Evolutionary conservation across 2,329 filamentous ascomycete species (phyloP).

Genomic region (Phymatotrichopsis omnivora): DNA sequence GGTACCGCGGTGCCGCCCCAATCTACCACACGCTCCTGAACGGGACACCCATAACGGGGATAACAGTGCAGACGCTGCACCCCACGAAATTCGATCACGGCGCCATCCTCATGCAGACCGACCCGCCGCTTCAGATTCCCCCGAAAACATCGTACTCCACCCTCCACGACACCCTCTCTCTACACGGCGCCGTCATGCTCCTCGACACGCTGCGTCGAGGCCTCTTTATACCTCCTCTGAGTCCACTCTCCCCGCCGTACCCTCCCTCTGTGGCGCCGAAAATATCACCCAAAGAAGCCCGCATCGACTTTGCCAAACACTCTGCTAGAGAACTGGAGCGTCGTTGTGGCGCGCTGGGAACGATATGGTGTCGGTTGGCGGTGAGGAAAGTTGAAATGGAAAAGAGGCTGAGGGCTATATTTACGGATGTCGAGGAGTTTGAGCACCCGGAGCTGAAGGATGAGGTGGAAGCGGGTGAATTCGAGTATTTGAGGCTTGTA

Average conservation of each 20-base stretch:
- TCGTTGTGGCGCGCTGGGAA: slow-evolving; percentile 16
- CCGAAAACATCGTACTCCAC: slow-evolving; percentile 40
- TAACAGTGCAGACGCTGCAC: slow-evolving; percentile 82
- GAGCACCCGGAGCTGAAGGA: slow-evolving; percentile 5
- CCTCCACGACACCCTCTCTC: slow-evolving; percentile 49
- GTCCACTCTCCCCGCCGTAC: slow-evolving; percentile 32
- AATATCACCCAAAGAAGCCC: slow-evolving; percentile 45
- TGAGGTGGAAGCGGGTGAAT: slow-evolving; percentile 16
- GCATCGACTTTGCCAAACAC: slow-evolving; percentile 12
- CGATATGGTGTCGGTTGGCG: slow-evolving; percentile 23
- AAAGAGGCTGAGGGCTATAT: slow-evolving; percentile 21
- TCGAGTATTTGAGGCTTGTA: slow-evolving; percentile 16
- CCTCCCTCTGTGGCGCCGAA: slow-evolving; percentile 56
- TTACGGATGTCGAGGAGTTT: slow-evolving; percentile 14
- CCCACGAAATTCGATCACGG: slow-evolving; percentile 68
- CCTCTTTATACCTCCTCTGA: slow-evolving; percentile 55
- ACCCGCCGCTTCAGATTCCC: slow-evolving; percentile 43
- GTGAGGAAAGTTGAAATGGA: too few relatives aligned
- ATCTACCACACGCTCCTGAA: slow-evolving; percentile 72
- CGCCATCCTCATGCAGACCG: slow-evolving; percentile 54
- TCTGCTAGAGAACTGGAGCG: slow-evolving; percentile 19
- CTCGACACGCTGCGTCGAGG: slow-evolving; percentile 52
- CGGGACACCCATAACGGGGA: slow-evolving; percentile 52
- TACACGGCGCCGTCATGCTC: slow-evolving; percentile 60
- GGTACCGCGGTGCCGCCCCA: slow-evolving; percentile 75